Base-by-base conservation (phyloP, 1,139 yeast genomes). In the Kluyveromyces sp. region DNA sequence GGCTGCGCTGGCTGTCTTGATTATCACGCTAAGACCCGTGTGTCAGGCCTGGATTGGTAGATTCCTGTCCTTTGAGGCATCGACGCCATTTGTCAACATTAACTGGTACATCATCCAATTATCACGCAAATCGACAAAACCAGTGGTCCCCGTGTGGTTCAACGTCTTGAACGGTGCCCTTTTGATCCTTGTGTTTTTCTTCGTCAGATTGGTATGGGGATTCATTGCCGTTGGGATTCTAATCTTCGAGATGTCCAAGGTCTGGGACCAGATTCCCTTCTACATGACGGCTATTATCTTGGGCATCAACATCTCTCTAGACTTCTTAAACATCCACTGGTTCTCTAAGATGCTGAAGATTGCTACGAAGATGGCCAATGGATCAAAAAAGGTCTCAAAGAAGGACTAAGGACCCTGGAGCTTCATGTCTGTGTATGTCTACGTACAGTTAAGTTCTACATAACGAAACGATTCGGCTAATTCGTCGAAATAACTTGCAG, bases 31-130 rank as follows among this genome's bases (percentile, higher is more conserved):
- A 44, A 67, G 76, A 46, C 94, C 96, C 9, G 83, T 85, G 72
- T 75, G 86, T 53, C 75, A 81, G 60, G 82, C 86, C 49, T 89
- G 89, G 78, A 75, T 84, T 29, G 94, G 95, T 1, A 79, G 81
- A 25, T 92, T 89, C 64, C 70, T 94, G 55, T 58, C 86, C 33
- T 92, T 88, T 66, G 99, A 92, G 65, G 74, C 85, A 43, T 83
- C 95, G 35, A 88, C 97, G 1, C 98, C 98, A 11, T 92, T 94
- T 62, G 88, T 92, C 46, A 89, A 92, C 66, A 67, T 87, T 57
- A 87, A 94, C 63, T 92, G 96, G 96, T 83, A 85, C 61, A 83
- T 92, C 7, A 73, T 83, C 41, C 83, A 83, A 57, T 70, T 88
- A 37, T 88, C 94, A 1, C 70, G 70, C 3, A 70, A 70, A 8